Base-by-base conservation (phyloP, 805 yeast genomes). In the Cyberlindnera nakhonratchasimensis region DNA sequence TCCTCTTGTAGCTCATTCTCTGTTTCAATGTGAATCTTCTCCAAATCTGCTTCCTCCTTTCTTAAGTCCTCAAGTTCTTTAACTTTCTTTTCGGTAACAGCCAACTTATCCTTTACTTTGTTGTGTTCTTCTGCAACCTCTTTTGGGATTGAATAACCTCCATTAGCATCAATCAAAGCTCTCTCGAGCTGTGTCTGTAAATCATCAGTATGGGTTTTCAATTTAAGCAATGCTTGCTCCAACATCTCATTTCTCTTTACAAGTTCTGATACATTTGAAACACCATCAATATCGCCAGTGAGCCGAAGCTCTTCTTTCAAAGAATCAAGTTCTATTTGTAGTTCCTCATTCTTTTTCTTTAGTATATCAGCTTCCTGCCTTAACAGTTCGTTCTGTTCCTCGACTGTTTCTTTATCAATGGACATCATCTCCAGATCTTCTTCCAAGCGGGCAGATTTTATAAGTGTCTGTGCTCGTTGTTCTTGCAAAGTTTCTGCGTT, bases 21-120 rank as follows among this genome's bases (percentile, higher is more conserved):
- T 1, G 73, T 61, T 13, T 64, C 67, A 2, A 53, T 19, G 40
- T 72, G 77, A 22, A 62, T 57, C 16, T 64, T 67, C 38, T 75
- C 79, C 26, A 78, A 53, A 35, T 74, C 75, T 31, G 61, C 65
- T 41, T 79, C 78, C 12, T 80, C 54, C 23, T 66, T 69, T 42
- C 72, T 73, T 24, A 80, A 50, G 43, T 75, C 79, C 30, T 71
- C 74, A 18, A 76, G 55, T 29, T 75, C 80, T 1, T 61, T 53
- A 0, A 80, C 54, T 2, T 73, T 66, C 4, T 47, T 44, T 20
- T 63, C 58, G n/a, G 77, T 53, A 3, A 46, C 42, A 0, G 44
- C 36, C 3, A 77, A 58, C 32, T 67, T 59, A 4, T 54, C 55
- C 8, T 47, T 49, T 2, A 78, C 59, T n/a, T 55, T n/a, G 53